Base-by-base conservation (phyloP, 2,329 filamentous ascomycete genomes). In the Cytospora leucostoma region DNA sequence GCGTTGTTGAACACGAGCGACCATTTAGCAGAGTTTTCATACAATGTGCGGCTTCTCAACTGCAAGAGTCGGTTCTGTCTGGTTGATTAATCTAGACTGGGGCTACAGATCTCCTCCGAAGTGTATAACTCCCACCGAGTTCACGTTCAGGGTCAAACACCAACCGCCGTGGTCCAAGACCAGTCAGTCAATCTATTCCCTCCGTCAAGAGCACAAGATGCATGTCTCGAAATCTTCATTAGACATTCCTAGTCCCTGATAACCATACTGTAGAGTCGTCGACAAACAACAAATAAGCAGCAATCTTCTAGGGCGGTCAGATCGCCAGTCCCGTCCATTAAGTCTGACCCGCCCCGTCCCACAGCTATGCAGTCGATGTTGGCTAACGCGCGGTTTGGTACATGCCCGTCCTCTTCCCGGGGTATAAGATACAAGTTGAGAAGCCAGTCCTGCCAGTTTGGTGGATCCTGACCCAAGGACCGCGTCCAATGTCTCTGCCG, bases 401-500 rank as follows among this genome's bases (percentile, higher is more conserved):
- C 44, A 19, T 8, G 40, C 7, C 10, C 10, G 5, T 47, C 12
- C 19, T 11, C 35, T n/a, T 47, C 19, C n/a, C 11, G 11, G 11
- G 8, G 21, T 44, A 44, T n/a, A 47, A 19, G 44, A 12, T 3
- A 21, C n/a, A 47, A 10, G n/a, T 10, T 11, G 21, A 12, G 17
- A 10, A 15, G 27, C 27, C 33, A 15, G 33, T 21, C 5, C 15
- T 54, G 58, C 58, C 58, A 60, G 50, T 60, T 38, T 50, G 47
- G 50, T 47, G 10, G 13, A 54, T 54, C 50, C 58, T 54, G 57
- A 35, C 57, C 49, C n/a, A n/a, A 17, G 32, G 51, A 35, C 51
- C 38, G 12, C 38, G 12, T 21, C 44, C n/a, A n/a, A 19, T n/a
- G 8, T 5, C 3, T 21, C n/a, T 8, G 44, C n/a, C 19, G 44